A percentile compares a stretch with the other conserved stretches of the same genome.
Evolutionary conservation across 805 yeast genomes (phyloP).

Genomic region (Candida andamanensis): DNA sequence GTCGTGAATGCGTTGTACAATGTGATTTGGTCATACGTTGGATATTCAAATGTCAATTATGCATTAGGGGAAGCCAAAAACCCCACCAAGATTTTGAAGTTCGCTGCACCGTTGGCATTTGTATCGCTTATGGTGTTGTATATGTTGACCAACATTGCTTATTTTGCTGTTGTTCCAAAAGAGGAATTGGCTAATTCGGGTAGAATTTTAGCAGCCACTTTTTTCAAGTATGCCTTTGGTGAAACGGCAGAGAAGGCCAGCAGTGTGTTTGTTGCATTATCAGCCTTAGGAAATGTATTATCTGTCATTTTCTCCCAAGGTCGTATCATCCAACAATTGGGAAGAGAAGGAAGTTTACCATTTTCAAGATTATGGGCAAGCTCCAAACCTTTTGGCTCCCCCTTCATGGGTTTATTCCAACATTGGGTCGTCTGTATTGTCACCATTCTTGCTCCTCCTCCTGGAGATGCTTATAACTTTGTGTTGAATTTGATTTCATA

Average conservation of each 20-base stretch:
- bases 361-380: slow-evolving; percentile 67
- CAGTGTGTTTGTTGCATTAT: slow-evolving; percentile 73
- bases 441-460: slow-evolving; percentile 75
- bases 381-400: slow-evolving; percentile 68
- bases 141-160: slow-evolving; percentile 73
- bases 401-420: slow-evolving; percentile 65
- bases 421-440: slow-evolving; percentile 74
- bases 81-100: slow-evolving; percentile 62
- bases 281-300: slow-evolving; percentile 78
- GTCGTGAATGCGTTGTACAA: slow-evolving; percentile 72
- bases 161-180: slow-evolving; percentile 75
- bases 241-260: slow-evolving; percentile 64
- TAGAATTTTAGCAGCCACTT: slow-evolving; percentile 68
- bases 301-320: slow-evolving; percentile 81
- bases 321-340: slow-evolving; percentile 73
- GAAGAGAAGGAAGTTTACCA: slow-evolving; percentile 78
- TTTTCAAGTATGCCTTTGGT: slow-evolving; percentile 71
- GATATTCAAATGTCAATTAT: slow-evolving; percentile 78
- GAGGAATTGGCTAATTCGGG: slow-evolving; percentile 58
- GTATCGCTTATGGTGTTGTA: slow-evolving; percentile 57
- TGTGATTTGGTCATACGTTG: slow-evolving; percentile 81
- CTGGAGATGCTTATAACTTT: slow-evolving; percentile 84
- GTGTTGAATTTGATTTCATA: slow-evolving; percentile 75
- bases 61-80: slow-evolving; percentile 76
- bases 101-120: slow-evolving; percentile 74